Conservation (phyloP, 129 eudicot genomes). For the Smallanthus sonchifolius region DNA sequence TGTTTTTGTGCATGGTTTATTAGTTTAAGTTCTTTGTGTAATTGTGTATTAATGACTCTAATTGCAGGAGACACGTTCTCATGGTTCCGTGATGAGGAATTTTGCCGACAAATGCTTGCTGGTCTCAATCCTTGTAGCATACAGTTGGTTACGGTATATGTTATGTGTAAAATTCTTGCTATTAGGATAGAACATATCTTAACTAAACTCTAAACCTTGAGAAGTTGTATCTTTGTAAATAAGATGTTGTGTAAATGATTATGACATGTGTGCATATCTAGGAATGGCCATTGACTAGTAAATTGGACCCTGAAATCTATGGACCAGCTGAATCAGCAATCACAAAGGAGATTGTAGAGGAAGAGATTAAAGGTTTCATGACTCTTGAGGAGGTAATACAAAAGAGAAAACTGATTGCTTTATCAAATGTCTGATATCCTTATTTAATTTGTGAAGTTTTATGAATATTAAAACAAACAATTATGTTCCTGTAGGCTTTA, state of each 20-base stretch:
- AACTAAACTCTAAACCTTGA: not conserved
- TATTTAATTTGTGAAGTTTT: not conserved
- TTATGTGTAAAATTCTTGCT: not conserved
- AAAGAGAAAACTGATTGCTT: not conserved
- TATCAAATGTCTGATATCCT: not conserved
- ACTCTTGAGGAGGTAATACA: constrained; percentile 48
- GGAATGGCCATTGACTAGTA: constrained; percentile 88
- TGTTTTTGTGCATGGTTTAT: not conserved
- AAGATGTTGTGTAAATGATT: not conserved
- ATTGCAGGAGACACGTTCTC: constrained; percentile 64
- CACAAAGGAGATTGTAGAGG: constrained; percentile 58
- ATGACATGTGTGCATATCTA: constrained; percentile 10
- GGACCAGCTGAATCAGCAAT: constrained; percentile 77
- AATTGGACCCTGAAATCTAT: constrained; percentile 53
- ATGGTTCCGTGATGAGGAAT: constrained; percentile 82
- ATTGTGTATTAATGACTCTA: not conserved
- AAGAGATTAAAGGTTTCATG: constrained; percentile 50
- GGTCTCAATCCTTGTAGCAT: constrained; percentile 67
- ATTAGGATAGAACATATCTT: too few relatives aligned
- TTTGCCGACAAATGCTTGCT: constrained; percentile 73
- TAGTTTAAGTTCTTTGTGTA: not conserved
- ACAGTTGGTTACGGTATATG: constrained; percentile 57
- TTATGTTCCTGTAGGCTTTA: constrained; percentile 47
- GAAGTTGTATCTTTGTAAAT: not conserved
- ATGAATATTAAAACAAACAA: not conserved